These are phyloP conservation scores for Talaromyces sp. DNA, from an alignment of 2,329 filamentous ascomycete species.

Conservation along the genomic window DNA sequence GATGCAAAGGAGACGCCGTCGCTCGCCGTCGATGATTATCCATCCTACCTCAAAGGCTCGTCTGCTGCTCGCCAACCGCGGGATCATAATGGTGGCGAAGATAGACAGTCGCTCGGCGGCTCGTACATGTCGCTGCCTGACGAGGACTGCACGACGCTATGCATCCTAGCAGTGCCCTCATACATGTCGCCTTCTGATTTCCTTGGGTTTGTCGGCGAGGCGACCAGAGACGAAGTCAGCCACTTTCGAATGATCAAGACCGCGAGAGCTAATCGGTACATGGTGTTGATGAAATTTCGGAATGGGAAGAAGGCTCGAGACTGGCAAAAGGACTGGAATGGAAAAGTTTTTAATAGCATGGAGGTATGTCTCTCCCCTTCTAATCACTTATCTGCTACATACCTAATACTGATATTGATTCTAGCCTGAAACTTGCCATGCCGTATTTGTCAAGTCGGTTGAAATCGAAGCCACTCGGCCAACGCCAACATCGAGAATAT, in stretches of 20 bases:
- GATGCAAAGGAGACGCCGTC: conserved; percentile 70
- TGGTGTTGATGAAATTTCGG: conserved; percentile 92
- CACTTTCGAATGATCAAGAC: conserved; percentile 96
- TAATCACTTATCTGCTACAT: background rate
- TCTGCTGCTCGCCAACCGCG: conserved; percentile 26
- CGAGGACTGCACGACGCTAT: conserved; percentile 77
- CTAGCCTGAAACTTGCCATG: conserved; percentile 87
- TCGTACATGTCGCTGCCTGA: conserved; percentile 14
- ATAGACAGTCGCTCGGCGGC: background rate
- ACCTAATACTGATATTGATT: conserved; percentile 5
- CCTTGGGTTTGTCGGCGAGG: conserved; percentile 83
- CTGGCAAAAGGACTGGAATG: conserved; percentile 86
- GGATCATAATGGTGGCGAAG: conserved; percentile 14
- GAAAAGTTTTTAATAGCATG: conserved; percentile 86
- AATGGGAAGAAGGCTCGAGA: conserved; percentile 66
- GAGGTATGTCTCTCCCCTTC: conserved; percentile 55
- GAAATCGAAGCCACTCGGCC: conserved; percentile 63
- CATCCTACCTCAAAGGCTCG: conserved; percentile 33
- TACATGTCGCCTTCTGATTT: conserved; percentile 91
- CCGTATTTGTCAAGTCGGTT: conserved; percentile 89
- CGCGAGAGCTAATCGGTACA: conserved; percentile 80
- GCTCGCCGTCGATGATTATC: conserved; percentile 46
- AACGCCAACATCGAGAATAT: background rate
- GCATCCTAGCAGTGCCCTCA: conserved; percentile 88
- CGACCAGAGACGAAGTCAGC: conserved; percentile 77